These are phyloP conservation scores for Fusarium devonianum DNA, from an alignment of 2,329 filamentous ascomycete genomes.

Conservation along the genomic window DNA sequence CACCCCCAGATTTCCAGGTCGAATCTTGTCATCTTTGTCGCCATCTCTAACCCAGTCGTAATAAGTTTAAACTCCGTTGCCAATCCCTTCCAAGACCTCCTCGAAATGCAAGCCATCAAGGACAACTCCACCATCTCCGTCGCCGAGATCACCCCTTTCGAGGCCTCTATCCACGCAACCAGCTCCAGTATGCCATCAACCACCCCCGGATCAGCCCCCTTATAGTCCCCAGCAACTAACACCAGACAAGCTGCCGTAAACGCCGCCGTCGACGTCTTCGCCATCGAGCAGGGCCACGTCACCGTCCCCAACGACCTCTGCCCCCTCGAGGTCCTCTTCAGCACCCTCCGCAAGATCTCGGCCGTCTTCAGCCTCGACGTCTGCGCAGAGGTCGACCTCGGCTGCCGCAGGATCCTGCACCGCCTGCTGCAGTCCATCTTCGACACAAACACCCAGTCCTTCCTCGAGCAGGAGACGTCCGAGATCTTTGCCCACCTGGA, in stretches of 20 bases:
- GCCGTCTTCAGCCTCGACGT: conserved; percentile 36
- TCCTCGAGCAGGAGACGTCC: conserved; percentile 39
- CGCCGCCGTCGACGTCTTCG: conserved; percentile 34
- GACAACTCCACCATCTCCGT: conserved; percentile 30
- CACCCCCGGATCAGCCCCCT: background rate
- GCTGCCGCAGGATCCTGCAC: conserved; percentile 37
- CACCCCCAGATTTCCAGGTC: conserved; percentile 4
- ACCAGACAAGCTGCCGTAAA: conserved; percentile 32
- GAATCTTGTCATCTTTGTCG: background rate
- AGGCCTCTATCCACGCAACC: conserved; percentile 16
- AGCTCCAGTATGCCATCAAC: conserved; percentile 28
- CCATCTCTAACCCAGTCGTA: conserved; percentile 10
- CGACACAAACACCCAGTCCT: conserved; percentile 38
- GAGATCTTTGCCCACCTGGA: conserved; percentile 38
- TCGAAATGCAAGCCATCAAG: conserved; percentile 35
- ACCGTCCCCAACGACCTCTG: conserved; percentile 34
- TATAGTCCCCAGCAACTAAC: conserved; percentile 17
- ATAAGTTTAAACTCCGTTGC: no score
- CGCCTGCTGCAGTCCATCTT: conserved; percentile 42
- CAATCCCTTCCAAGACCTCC: no score
- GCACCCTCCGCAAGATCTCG: conserved; percentile 33
- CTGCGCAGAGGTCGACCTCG: conserved; percentile 34
- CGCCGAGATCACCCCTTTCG: conserved; percentile 22
- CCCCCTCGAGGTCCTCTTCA: conserved; percentile 37
- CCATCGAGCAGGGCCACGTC: conserved; percentile 36